Base-by-base conservation (phyloP, 2,329 filamentous ascomycete genomes). In the Aspergillus sergii region DNA sequence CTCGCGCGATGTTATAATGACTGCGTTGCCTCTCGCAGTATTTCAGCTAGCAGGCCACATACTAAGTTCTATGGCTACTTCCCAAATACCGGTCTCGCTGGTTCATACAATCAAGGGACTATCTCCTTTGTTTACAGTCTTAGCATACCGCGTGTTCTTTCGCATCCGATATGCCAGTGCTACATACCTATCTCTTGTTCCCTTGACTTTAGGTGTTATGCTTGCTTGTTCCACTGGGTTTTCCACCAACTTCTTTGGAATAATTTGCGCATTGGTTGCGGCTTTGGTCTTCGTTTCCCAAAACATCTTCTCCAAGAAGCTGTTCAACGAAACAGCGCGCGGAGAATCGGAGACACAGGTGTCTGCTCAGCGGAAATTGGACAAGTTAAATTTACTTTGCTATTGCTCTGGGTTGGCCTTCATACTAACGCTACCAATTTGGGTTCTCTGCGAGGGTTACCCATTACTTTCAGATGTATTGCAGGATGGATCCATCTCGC, bases 31-130 rank as follows among this genome's bases (percentile, higher is more conserved):
- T 21, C 84, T 99, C 39, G 94, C 95, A 1, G 85, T 91, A 32
- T 99, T 99, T 78, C 94, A 97, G 78, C 92, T 99, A 58, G 91
- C 90, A 41, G 95, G 95, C 6, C 95, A 99, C 78, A 91, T 99
- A 46, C 83, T 98, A 51, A 97, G 92, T 77, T 96, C 94, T 7
- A 95, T 93, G 68, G 94, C 95, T 32, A 99, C 94, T 36, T 91
- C 93, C 57, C 92, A 93, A 76, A 98, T 99, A 60, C 94, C 95
- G 0, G 95, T 99, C 1, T 98, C 95, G 8, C 86, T 99, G 41
- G 95, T 99, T 4, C 95, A 99, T 79, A 99, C 95, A 1, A 98
- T 99, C 80, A 99, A 99, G 81, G 95, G 95, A 9, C 87, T 99
- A 30, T 98, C 94, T 3, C 95, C 95, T 4, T 84, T 99, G 9